These are phyloP conservation scores for Torulaspora franciscae DNA, from an alignment of 805 yeast species.

Conservation along the genomic window DNA sequence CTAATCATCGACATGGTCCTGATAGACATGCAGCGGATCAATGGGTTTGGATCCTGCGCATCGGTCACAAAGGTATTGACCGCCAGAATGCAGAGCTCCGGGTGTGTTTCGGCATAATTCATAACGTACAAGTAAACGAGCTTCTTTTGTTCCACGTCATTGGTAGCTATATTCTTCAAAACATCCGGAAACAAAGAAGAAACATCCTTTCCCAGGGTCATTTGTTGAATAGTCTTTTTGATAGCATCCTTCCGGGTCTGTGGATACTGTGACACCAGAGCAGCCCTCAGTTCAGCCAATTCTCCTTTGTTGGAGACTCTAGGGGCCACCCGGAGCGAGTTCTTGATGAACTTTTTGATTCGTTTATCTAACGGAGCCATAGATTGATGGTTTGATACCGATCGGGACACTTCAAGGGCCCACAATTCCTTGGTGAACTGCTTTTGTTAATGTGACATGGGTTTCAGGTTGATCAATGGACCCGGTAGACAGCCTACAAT, in stretches of 20 bases:
- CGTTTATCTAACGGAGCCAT: slow-evolving; percentile 37
- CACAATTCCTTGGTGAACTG: not conserved
- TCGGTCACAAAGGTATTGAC: slow-evolving; percentile 95
- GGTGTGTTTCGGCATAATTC: slow-evolving; percentile 96
- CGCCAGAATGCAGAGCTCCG: slow-evolving; percentile 91
- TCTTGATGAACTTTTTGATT: slow-evolving; percentile 34
- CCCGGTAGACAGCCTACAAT: not conserved
- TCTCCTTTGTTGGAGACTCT: slow-evolving; percentile 51
- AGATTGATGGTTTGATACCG: not conserved
- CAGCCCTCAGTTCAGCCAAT: slow-evolving; percentile 83
- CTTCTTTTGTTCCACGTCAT: slow-evolving; percentile 93
- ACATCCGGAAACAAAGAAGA: slow-evolving; percentile 93
- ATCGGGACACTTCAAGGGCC: not conserved
- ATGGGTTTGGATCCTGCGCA: slow-evolving; percentile 93
- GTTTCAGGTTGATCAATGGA: not conserved
- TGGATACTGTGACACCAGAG: slow-evolving; percentile 91
- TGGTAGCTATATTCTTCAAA: slow-evolving; percentile 92
- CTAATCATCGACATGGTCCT: slow-evolving; percentile 98
- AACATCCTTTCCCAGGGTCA: slow-evolving; percentile 97
- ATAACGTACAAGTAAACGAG: slow-evolving; percentile 88
- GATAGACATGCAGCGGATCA: slow-evolving; percentile 91
- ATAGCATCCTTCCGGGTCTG: slow-evolving; percentile 94
- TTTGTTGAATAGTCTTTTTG: slow-evolving; percentile 93
- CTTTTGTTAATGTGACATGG: not conserved
- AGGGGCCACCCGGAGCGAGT: slow-evolving; percentile 37